phyloP scores from a whole-genome alignment of 331 rosid genomes.

The Quercus phellos region DNA sequence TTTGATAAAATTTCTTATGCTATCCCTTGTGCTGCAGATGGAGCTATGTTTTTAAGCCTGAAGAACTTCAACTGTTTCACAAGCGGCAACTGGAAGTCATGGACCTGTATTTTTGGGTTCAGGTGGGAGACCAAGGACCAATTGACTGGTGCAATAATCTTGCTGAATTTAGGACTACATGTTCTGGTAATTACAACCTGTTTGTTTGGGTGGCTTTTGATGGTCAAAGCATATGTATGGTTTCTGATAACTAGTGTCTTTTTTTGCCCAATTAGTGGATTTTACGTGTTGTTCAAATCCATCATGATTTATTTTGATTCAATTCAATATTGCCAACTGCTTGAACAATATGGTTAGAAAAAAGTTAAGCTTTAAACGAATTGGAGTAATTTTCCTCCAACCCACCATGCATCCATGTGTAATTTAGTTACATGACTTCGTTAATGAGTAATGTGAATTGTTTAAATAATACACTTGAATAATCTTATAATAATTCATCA shows the following conservation, averaged over 20 bases:
- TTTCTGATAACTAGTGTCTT: neutral
- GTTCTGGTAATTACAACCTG: neutral
- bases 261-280: neutral
- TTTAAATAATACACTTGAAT: too few relatives aligned
- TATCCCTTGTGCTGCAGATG: constrained; percentile 22
- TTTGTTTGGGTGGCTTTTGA: neutral
- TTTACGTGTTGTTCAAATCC: constrained; percentile 1
- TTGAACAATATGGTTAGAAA: neutral
- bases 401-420: too few relatives aligned
- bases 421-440: too few relatives aligned
- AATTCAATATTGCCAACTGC: neutral
- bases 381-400: too few relatives aligned
- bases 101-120: constrained; percentile 5
- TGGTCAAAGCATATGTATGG: neutral
- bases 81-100: neutral
- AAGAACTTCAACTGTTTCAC: neutral
- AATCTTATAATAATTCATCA: too few relatives aligned
- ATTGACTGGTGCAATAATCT: neutral
- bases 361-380: too few relatives aligned
- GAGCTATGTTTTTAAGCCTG: neutral
- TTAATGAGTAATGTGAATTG: too few relatives aligned
- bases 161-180: neutral
- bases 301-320: neutral
- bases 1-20: neutral
- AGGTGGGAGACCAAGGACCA: neutral